Percentiles rank a stretch among this genome's conserved stretches.
Evolutionary conservation across 257 asterid species (phyloP).

Genomic region (Eustoma russellianum): DNA sequence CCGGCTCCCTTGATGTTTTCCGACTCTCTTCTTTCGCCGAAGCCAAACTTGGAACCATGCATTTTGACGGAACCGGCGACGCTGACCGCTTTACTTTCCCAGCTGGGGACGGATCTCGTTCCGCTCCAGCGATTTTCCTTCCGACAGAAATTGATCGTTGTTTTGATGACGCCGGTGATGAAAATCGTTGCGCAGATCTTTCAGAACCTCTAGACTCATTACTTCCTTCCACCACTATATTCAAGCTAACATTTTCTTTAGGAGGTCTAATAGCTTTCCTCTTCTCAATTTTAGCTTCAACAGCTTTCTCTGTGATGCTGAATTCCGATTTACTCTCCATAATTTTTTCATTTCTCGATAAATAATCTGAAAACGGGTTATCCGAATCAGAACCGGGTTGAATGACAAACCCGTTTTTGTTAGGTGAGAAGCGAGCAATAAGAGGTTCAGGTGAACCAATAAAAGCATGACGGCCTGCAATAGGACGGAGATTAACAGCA

Average conservation of each 20-base stretch:
- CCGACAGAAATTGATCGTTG: slow-evolving; percentile 57
- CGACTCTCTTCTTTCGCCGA: slow-evolving; percentile 83
- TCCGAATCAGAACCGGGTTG: slow-evolving; percentile 77
- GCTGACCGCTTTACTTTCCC: slow-evolving; percentile 66
- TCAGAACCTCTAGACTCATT: slow-evolving; percentile 18
- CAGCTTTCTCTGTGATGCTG: not conserved
- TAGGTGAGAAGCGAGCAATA: slow-evolving; percentile 39
- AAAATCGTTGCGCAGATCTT: slow-evolving; percentile 53
- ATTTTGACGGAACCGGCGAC: slow-evolving; percentile 85
- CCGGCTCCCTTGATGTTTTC: slow-evolving; percentile 60
- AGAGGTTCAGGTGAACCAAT: slow-evolving; percentile 81
- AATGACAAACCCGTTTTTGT: slow-evolving; percentile 48
- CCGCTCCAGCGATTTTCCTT: slow-evolving; percentile 40
- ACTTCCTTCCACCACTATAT: slow-evolving; percentile 3
- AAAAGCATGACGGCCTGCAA: slow-evolving; percentile 66
- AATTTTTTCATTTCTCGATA: slow-evolving; percentile 27
- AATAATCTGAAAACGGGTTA: slow-evolving; percentile 39
- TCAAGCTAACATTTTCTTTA: slow-evolving; percentile 58
- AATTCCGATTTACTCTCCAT: slow-evolving; percentile 26
- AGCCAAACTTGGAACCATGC: slow-evolving; percentile 76
- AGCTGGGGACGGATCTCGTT: slow-evolving; percentile 82
- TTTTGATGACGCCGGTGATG: slow-evolving; percentile 56
- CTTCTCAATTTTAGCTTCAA: slow-evolving; percentile 11
- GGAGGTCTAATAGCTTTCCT: slow-evolving; percentile 19
- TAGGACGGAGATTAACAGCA: slow-evolving; percentile 59